Base-by-base conservation (phyloP, 1,284 basidiomycete genomes). In the Ustilago curta region DNA sequence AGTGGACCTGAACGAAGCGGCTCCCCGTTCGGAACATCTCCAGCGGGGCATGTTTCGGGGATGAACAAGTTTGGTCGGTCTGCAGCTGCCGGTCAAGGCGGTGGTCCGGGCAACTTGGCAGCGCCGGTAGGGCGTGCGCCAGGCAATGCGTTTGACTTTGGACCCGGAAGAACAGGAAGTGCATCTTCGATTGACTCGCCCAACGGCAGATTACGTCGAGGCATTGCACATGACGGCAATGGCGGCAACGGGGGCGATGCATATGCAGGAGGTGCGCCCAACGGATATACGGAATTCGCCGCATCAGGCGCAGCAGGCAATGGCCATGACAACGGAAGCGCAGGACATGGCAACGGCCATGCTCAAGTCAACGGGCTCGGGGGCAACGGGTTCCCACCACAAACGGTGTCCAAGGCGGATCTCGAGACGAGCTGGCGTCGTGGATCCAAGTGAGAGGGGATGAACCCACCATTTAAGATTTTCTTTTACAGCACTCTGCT, bases 371-470 rank as follows among this genome's bases (percentile, higher is more conserved):
- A 49, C 44, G 61, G 9, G 0, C n/a, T 18, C 4, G 11, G 40
- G 9, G 42, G 50, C 29, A 31, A 43, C 27, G 43, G 37, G 1
- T 7, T 19, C 2, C n/a, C 48, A 3, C 37, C 53, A 25, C 40
- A 48, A 23, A 21, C 53, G 9, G 48, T 61, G 9, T 68, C 65
- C 16, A 68, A 66, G 40, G 70, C 70, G 16, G 70, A 73, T 45
- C 54, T 73, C 11, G 70, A 73, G 50, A 63, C 70, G 16, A 68
- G 65, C 58, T 73, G 70, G 70, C 53, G 70, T 8, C 60, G 70
- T 19, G 70, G 60, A 23, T 65, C 65, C 21, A 73, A 73, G 44
- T 73, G 51, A 39, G n/a, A 23, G 21, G 40, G 21, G 1, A 43
- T 18, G n/a, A 19, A 11, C 47, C 27, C 47, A 32, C 47, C 32